Percentiles rank a stretch among this genome's conserved stretches.
phyloP scores from a whole-genome alignment of 1,139 yeast genomes.

The Williopsis jadinii region DNA sequence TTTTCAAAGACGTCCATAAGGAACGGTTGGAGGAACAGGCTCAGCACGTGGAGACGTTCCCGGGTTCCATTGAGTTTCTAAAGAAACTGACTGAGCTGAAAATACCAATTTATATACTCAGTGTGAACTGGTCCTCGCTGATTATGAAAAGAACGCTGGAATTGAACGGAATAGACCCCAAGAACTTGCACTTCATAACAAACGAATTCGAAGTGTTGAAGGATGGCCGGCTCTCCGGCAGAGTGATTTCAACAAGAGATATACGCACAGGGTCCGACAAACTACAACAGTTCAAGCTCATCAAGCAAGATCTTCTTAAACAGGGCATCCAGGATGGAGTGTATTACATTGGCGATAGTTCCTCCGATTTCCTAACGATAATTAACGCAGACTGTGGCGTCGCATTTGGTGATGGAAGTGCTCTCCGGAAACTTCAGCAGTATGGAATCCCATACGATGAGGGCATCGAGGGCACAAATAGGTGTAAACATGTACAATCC shows the following conservation, averaged over 20 bases:
- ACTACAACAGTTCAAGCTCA: constrained; percentile 24
- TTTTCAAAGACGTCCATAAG: constrained; percentile 39
- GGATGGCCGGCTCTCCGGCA: constrained; percentile 22
- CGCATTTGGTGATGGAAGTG: constrained; percentile 35
- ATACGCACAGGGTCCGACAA: constrained; percentile 58
- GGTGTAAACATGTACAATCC: constrained; percentile 14
- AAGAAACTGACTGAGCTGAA: constrained; percentile 18
- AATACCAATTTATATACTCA: constrained; percentile 41
- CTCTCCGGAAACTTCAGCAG: constrained; percentile 17
- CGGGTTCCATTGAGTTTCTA: constrained; percentile 38
- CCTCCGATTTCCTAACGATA: constrained; percentile 53
- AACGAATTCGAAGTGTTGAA: constrained; percentile 39
- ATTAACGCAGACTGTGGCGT: constrained; percentile 44
- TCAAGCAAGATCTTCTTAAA: constrained; percentile 15
- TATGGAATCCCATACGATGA: constrained; percentile 9
- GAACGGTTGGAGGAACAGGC: constrained; percentile 32
- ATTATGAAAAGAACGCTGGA: constrained; percentile 39
- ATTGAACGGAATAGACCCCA: constrained; percentile 27
- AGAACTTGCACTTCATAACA: constrained; percentile 28
- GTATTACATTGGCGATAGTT: constrained; percentile 60
- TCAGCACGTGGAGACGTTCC: constrained; percentile 31
- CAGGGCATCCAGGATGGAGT: constrained; percentile 14
- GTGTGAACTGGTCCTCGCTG: constrained; percentile 59
- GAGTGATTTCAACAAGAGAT: constrained; percentile 21
- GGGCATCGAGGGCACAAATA: constrained; percentile 12